phyloP scores from a whole-genome alignment of 179 eudicot species.

The Sideroxylon spinosum region DNA sequence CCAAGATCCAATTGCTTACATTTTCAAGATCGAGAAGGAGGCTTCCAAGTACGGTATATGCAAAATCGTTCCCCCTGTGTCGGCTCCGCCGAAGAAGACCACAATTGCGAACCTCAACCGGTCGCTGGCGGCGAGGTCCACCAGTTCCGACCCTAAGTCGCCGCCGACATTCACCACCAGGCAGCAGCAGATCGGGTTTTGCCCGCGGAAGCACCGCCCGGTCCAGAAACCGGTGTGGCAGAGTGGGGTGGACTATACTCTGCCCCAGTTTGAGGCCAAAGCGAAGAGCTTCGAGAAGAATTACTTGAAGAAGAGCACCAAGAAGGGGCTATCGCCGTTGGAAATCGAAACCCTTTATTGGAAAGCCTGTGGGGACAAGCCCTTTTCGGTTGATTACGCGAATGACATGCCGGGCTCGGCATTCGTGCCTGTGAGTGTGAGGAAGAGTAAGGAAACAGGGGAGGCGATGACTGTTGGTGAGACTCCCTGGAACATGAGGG shows the following conservation, averaged over 20 bases:
- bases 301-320: conserved; percentile 48
- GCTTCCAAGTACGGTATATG: conserved; percentile 87
- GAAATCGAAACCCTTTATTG: conserved; percentile 82
- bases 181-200: conserved; percentile 91
- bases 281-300: conserved; percentile 68
- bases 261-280: conserved; percentile 67
- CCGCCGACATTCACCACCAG: conserved; percentile 73
- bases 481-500: conserved; percentile 94
- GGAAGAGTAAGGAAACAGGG: conserved; percentile 11
- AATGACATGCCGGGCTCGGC: conserved; percentile 97
- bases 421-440: conserved; percentile 36
- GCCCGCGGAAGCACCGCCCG: conserved; percentile 82
- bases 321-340: conserved; percentile 40
- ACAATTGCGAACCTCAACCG: conserved; percentile 51
- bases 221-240: conserved; percentile 90
- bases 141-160: background rate
- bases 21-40: conserved; percentile 83
- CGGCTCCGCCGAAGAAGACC: conserved; percentile 50
- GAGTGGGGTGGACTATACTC: conserved; percentile 78
- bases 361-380: conserved; percentile 83
- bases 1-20: conserved; percentile 90
- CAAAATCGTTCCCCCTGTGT: conserved; percentile 84
- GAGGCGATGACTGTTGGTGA: conserved; percentile 54
- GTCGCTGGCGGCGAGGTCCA: conserved; percentile 40
- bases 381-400: conserved; percentile 86